phyloP scores from a whole-genome alignment of 805 yeast species.

The Peterozyma toletana region DNA sequence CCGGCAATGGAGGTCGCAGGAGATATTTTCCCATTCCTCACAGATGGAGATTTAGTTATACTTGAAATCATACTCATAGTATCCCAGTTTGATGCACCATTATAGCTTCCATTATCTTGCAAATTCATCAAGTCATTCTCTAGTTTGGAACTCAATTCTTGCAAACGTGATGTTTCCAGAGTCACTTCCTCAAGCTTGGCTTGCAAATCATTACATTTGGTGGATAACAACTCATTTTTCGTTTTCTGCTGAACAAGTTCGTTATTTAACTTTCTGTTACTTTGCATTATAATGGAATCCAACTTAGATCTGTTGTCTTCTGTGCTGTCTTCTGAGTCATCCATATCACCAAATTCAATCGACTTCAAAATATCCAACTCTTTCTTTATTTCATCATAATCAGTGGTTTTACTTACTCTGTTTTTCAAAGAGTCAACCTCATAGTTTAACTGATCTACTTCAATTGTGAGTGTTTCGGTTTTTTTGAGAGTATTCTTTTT shows the following conservation, averaged over 20 bases:
- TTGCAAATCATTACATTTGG: slow-evolving; percentile 33
- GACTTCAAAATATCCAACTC: slow-evolving; percentile 68
- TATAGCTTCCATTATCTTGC: slow-evolving; percentile 30
- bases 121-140: slow-evolving; percentile 68
- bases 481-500: slow-evolving; percentile 18
- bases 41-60: slow-evolving; percentile 29
- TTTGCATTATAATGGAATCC: slow-evolving; percentile 56
- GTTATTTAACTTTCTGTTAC: slow-evolving; percentile 66
- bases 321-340: slow-evolving; percentile 20
- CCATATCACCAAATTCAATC: slow-evolving; percentile 60
- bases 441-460: slow-evolving; percentile 34
- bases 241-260: slow-evolving; percentile 65
- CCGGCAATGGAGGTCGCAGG: slow-evolving; percentile 49
- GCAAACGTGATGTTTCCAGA: slow-evolving; percentile 33
- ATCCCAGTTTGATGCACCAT: slow-evolving; percentile 42
- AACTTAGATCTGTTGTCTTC: slow-evolving; percentile 22
- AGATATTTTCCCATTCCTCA: slow-evolving; percentile 29
- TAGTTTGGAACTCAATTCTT: slow-evolving; percentile 46
- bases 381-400: slow-evolving; percentile 74
- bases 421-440: slow-evolving; percentile 46
- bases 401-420: slow-evolving; percentile 44
- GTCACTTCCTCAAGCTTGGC: slow-evolving; percentile 23
- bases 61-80: slow-evolving; percentile 66
- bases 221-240: slow-evolving; percentile 39
- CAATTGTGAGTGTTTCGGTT: slow-evolving; percentile 33